Conservation (phyloP, 345 rosid species). For the sweet orange (Citrus sinensis) region DVS_A1.0 CM039167.1:2760501-2761000, state of each 20-base stretch:
- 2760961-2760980: slow-evolving; percentile 91
- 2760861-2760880: slow-evolving; percentile 99
- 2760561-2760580: slow-evolving; percentile 28
- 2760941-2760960: slow-evolving; percentile 56
- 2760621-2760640: slow-evolving; percentile 47
- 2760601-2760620: slow-evolving; percentile 30
- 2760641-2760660: slow-evolving; percentile 74
- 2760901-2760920: slow-evolving; percentile 87
- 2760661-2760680: slow-evolving; percentile 51
- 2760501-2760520: slow-evolving; percentile 46
- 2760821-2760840: slow-evolving; percentile 91
- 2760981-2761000: slow-evolving; percentile 92
- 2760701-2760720: slow-evolving; percentile 22
- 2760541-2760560: slow-evolving; percentile 35
- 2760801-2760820: slow-evolving; percentile 70
- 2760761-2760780: slow-evolving; percentile 35
- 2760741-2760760: slow-evolving; percentile 21
- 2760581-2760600: slow-evolving; percentile 26
- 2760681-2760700: slow-evolving; percentile 19
- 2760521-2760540: slow-evolving; percentile 49
- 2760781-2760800: slow-evolving; percentile 43
- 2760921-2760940: slow-evolving; percentile 48
- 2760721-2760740: slow-evolving; percentile 25
- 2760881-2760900: slow-evolving; percentile 96
- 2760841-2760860: slow-evolving; percentile 93